Evolutionary conservation across 192 early-diverging fungal genomes (phyloP).

Genomic region (Coemansia sp.): DNA sequence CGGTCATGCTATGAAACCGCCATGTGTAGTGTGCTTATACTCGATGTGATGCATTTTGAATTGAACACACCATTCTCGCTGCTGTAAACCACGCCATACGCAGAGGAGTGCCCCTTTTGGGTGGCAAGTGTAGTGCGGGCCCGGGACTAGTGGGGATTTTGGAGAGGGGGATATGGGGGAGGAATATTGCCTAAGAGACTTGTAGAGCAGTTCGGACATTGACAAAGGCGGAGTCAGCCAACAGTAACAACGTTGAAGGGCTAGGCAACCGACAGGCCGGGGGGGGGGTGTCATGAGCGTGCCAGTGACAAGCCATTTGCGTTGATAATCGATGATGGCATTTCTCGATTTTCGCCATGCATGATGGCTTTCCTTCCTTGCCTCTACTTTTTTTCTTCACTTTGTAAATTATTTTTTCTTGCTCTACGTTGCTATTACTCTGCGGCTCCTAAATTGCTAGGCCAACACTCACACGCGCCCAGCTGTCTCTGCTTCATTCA

Average conservation of each 20-base stretch:
- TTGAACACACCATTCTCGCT: not conserved
- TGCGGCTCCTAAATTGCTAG: not conserved
- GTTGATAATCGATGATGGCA: not conserved
- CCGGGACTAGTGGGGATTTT: not conserved
- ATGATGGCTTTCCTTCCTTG: not conserved
- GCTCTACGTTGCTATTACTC: not conserved
- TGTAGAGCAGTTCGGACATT: too few species aligned
- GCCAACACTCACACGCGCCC: not conserved
- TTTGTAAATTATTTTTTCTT: not conserved
- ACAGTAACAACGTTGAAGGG: not conserved
- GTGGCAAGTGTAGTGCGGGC: not conserved
- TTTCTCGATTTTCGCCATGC: constrained; percentile 1
- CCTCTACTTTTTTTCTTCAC: not conserved
- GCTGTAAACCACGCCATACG: not conserved
- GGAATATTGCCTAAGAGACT: not conserved
- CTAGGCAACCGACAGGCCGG: not conserved
- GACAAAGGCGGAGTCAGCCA: too few species aligned
- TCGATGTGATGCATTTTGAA: not conserved
- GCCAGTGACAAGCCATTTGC: not conserved
- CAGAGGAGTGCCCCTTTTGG: not conserved
- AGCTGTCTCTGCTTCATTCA: not conserved
- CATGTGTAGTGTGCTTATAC: not conserved
- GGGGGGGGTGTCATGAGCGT: not conserved
- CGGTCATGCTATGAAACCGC: not conserved
- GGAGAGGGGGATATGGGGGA: not conserved